These are phyloP conservation scores for Populus deltoides DNA, from an alignment of 345 rosid genomes.

Conservation along the genomic window DNA sequence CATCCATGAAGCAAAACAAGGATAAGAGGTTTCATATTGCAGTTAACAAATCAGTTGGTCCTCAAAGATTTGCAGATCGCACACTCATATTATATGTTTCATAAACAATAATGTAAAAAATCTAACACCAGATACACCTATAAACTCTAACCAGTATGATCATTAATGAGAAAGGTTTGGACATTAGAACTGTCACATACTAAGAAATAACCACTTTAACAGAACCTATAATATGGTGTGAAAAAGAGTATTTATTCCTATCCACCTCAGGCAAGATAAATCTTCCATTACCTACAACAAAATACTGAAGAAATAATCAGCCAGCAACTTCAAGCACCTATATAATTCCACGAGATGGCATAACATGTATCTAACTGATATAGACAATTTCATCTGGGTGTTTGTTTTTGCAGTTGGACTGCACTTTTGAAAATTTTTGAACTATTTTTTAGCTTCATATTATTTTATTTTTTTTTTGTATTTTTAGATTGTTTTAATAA, in stretches of 20 bases:
- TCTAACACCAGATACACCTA: not conserved
- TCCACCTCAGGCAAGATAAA: not conserved
- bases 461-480: too few species aligned
- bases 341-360: not conserved
- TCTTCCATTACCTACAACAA: not conserved
- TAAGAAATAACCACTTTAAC: not conserved
- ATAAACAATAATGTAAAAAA: not conserved
- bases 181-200: not conserved
- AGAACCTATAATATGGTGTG: not conserved
- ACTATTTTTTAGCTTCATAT: too few species aligned
- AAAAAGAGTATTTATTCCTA: not conserved
- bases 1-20: not conserved
- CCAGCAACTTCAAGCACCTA: not conserved
- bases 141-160: not conserved
- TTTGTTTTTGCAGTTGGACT: too few species aligned
- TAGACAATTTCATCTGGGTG: not conserved
- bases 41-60: not conserved
- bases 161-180: not conserved
- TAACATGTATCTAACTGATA: not conserved
- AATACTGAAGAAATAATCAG: not conserved
- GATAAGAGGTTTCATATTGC: not conserved
- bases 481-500: too few species aligned
- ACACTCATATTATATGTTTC: not conserved
- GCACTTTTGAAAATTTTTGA: too few species aligned
- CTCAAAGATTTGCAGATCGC: not conserved